Evolutionary conservation across 1,139 yeast species (phyloP).

Genomic region (Arxiozyma slooffiae): DNA sequence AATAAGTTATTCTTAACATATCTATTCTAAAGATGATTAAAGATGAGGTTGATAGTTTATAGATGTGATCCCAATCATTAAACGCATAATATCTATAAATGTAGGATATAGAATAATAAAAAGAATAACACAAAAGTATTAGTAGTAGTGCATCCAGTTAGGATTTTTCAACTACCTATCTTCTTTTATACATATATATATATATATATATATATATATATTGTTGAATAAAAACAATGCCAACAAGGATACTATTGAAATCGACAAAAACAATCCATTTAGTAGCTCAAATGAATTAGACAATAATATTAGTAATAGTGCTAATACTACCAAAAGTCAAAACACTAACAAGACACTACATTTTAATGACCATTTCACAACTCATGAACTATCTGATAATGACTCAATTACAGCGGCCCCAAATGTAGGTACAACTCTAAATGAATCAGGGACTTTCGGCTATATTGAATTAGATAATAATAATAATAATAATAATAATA

Average conservation of each 20-base stretch:
- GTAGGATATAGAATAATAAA: too few species aligned
- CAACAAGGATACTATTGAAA: not conserved
- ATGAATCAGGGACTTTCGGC: constrained; percentile 17
- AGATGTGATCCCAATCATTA: too few species aligned
- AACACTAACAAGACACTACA: constrained; percentile 2
- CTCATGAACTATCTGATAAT: constrained; percentile 14
- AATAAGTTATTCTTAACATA: too few species aligned
- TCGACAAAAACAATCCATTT: constrained; percentile 13
- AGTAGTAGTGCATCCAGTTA: too few species aligned
- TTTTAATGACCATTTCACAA: constrained; percentile 9
- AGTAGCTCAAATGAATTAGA: constrained; percentile 20
- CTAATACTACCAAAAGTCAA: not conserved
- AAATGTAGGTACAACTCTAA: constrained; percentile 10
- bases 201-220: too few species aligned
- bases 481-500: too few species aligned
- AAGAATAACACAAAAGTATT: too few species aligned
- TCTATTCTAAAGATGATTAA: too few species aligned
- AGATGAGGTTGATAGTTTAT: too few species aligned
- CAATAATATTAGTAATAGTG: constrained; percentile 4
- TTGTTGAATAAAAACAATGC: not conserved
- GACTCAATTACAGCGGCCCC: constrained; percentile 27
- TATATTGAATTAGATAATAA: constrained; percentile 19
- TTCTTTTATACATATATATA: too few species aligned
- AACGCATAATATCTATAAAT: too few species aligned
- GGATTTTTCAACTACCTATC: too few species aligned